Conservation (phyloP, 371 early-diverging fungal genomes). For the Mucor plumbeus region DNA sequence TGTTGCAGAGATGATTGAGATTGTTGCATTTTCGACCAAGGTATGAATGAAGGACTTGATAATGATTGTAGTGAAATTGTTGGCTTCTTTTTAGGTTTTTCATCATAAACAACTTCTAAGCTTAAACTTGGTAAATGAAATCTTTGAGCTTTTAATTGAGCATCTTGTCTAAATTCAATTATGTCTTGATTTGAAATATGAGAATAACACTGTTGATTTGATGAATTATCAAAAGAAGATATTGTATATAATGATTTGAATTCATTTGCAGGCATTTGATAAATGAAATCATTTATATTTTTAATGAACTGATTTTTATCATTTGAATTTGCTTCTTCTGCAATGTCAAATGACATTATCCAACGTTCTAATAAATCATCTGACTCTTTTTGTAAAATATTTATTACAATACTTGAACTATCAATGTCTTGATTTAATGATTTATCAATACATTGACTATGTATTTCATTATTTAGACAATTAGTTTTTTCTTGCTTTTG, state of each 20-base stretch:
- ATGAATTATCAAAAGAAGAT: slow-evolving; percentile 24
- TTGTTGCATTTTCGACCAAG: slow-evolving; percentile 20
- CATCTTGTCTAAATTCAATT: slow-evolving; percentile 48
- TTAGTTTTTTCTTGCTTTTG: background rate
- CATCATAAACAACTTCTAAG: slow-evolving; percentile 48
- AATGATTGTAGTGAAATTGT: background rate
- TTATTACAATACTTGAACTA: slow-evolving; percentile 13
- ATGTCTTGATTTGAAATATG: slow-evolving; percentile 16
- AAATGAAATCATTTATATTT: background rate
- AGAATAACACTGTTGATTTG: slow-evolving; percentile 42
- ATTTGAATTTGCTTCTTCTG: background rate
- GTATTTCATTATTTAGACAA: background rate
- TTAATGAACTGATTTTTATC: slow-evolving; percentile 8
- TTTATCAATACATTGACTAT: background rate
- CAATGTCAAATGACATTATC: slow-evolving; percentile 18
- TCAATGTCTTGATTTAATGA: background rate
- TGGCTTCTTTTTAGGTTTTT: slow-evolving; percentile 25
- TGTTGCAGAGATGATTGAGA: slow-evolving; percentile 1
- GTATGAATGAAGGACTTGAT: slow-evolving; percentile 11
- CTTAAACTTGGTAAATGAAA: slow-evolving; percentile 41
- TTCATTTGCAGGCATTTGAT: background rate
- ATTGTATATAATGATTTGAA: slow-evolving; percentile 16
- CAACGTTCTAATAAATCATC: slow-evolving; percentile 22
- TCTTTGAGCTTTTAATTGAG: slow-evolving; percentile 47
- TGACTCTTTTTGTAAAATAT: slow-evolving; percentile 24